These are phyloP conservation scores for Sugiyamaella paludigena DNA, from an alignment of 1,139 yeast genomes.

Conservation along the genomic window DNA sequence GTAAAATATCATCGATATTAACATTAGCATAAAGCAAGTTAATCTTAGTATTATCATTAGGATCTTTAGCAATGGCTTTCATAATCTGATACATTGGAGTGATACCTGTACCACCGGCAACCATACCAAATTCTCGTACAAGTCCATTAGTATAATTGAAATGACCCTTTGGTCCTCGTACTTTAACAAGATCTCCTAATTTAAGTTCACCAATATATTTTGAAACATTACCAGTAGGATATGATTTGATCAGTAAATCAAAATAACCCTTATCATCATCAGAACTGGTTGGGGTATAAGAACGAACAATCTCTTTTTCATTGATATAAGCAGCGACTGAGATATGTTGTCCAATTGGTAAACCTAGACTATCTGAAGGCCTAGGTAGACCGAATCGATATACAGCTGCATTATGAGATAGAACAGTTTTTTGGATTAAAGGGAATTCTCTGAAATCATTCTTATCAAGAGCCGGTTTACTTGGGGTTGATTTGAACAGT, in stretches of 20 bases:
- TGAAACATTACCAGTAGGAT: constrained; percentile 87
- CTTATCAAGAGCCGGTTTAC: constrained; percentile 55
- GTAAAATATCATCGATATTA: constrained; percentile 70
- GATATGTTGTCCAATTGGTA: constrained; percentile 95
- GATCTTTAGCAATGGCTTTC: constrained; percentile 72
- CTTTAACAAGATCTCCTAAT: constrained; percentile 67
- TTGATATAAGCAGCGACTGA: constrained; percentile 56
- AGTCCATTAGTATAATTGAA: constrained; percentile 83
- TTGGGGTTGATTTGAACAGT: constrained; percentile 19
- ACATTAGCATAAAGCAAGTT: constrained; percentile 75
- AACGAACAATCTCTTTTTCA: constrained; percentile 83
- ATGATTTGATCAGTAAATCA: constrained; percentile 88
- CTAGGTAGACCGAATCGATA: constrained; percentile 84
- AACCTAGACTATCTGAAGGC: constrained; percentile 71
- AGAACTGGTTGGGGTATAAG: constrained; percentile 91
- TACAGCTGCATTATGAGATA: constrained; percentile 80
- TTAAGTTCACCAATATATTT: constrained; percentile 66
- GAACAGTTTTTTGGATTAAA: constrained; percentile 69
- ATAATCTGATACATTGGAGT: constrained; percentile 93
- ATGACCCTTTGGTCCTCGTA: constrained; percentile 93
- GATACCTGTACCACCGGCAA: constrained; percentile 96
- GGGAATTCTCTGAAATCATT: constrained; percentile 79
- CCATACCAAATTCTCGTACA: constrained; percentile 73
- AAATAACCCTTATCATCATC: constrained; percentile 80
- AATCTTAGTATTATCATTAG: constrained; percentile 73